Conservation (phyloP, 257 asterid species). For the Scutellaria galericulata region DNA sequence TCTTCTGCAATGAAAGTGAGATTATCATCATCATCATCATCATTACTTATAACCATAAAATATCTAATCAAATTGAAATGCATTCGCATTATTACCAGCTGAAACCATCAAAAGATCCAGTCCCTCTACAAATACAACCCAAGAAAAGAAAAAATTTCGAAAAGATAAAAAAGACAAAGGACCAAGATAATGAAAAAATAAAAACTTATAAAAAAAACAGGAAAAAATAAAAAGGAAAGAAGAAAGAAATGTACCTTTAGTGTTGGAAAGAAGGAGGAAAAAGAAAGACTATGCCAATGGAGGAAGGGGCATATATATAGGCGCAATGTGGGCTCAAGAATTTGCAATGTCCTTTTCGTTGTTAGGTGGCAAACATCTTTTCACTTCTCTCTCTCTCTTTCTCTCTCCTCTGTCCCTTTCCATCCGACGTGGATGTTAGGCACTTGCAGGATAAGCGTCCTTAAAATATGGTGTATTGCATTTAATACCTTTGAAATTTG, state of each 20-base stretch:
- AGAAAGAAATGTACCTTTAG: conserved; percentile 39
- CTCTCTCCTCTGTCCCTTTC: conserved; percentile 30
- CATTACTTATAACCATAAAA: background rate
- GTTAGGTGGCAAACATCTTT: conserved; percentile 42
- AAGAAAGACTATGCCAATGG: conserved; percentile 23
- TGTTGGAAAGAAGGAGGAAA: conserved; percentile 33
- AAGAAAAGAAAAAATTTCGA: background rate
- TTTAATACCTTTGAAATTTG: too few species aligned
- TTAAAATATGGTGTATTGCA: too few species aligned
- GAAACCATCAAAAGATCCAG: conserved; percentile 26
- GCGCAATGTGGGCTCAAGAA: conserved; percentile 37
- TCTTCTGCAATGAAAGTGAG: conserved; percentile 2
- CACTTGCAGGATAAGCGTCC: conserved; percentile 30
- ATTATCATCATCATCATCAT: background rate
- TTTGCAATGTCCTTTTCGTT: conserved; percentile 41
- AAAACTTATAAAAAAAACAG: background rate
- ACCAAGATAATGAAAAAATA: conserved; percentile 16
- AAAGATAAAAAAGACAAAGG: conserved; percentile 1
- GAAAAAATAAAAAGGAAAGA: background rate
- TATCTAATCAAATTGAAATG: background rate
- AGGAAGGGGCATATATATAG: conserved; percentile 51
- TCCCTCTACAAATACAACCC: conserved; percentile 18
- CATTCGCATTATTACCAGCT: conserved; percentile 19
- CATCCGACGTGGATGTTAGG: conserved; percentile 41
- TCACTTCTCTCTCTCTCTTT: conserved; percentile 14